Conservation (phyloP, 768 basidiomycete species). For the Lactarius indigo region DNA sequence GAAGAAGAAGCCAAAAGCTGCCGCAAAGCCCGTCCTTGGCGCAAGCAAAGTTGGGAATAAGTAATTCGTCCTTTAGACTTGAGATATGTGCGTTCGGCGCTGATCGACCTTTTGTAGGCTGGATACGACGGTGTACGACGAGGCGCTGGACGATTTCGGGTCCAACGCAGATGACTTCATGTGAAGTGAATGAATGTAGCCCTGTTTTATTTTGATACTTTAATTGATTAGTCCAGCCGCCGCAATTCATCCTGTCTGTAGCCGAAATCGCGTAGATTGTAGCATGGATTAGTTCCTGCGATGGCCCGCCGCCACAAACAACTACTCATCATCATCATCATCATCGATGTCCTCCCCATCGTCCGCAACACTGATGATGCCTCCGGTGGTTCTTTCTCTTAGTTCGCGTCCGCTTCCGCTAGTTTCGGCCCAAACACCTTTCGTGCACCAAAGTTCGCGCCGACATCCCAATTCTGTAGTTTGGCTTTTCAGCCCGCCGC, state of each 20-base stretch:
- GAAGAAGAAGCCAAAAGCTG: constrained; percentile 81
- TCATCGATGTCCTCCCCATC: constrained; percentile 65
- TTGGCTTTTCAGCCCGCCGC: constrained; percentile 93
- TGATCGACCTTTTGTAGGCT: constrained; percentile 42
- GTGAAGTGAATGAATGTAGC: constrained; percentile 44
- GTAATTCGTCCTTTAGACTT: constrained; percentile 37
- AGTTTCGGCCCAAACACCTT: constrained; percentile 82
- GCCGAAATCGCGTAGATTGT: constrained; percentile 20
- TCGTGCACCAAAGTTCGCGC: constrained; percentile 74
- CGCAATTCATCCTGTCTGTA: constrained; percentile 12
- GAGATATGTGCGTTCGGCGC: not conserved
- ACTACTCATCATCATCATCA: constrained; percentile 37
- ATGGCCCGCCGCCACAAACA: not conserved
- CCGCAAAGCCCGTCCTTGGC: constrained; percentile 72
- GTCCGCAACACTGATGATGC: constrained; percentile 61
- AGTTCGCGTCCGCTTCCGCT: constrained; percentile 59
- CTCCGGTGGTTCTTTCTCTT: constrained; percentile 61
- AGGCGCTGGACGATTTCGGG: constrained; percentile 87
- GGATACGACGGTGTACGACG: constrained; percentile 81
- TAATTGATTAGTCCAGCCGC: constrained; percentile 17
- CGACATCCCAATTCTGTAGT: constrained; percentile 94
- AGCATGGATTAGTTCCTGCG: not conserved
- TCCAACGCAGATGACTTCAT: constrained; percentile 80
- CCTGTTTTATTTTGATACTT: constrained; percentile 8
- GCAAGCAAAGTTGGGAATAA: constrained; percentile 62